phyloP scores from a whole-genome alignment of 169 alveolate genomes.

The Eimeria sp. region DNA sequence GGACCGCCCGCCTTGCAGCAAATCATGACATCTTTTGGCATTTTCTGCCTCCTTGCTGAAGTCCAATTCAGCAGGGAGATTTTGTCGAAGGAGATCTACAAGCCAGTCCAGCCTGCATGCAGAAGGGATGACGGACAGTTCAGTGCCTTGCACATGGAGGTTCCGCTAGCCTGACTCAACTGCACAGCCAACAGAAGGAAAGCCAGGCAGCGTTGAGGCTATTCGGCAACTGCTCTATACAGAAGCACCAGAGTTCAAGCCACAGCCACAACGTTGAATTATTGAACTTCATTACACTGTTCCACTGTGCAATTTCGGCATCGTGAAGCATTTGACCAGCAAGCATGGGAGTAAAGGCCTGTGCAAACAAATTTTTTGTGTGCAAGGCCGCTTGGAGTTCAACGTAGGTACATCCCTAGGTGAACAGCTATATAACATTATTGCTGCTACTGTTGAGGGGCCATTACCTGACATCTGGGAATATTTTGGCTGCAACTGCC shows the following conservation, averaged over 20 bases:
- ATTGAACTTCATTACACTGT: not conserved
- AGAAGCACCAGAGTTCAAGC: not conserved
- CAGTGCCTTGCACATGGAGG: not conserved
- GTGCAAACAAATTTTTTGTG: not conserved
- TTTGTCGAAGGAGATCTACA: conserved; percentile 71
- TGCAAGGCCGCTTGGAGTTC: not conserved
- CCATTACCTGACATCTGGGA: conserved; percentile 83
- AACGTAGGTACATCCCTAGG: not conserved
- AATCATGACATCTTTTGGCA: conserved; percentile 60
- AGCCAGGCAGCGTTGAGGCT: not conserved
- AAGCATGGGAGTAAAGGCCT: not conserved
- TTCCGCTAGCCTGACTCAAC: not conserved
- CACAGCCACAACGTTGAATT: not conserved
- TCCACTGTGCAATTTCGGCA: not conserved
- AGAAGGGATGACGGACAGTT: not conserved
- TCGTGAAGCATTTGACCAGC: not conserved
- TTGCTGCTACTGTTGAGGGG: not conserved
- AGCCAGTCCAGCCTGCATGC: conserved; percentile 82
- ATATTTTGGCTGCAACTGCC: conserved; percentile 81
- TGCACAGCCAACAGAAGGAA: conserved; percentile 1
- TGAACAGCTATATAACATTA: not conserved
- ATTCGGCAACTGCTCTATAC: not conserved
- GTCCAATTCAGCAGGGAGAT: conserved; percentile 81
- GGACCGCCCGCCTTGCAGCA: conserved; percentile 43
- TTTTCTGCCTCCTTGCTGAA: conserved; percentile 80